These are phyloP conservation scores for Trichosporon faecale DNA, from an alignment of 1,284 basidiomycete genomes.

Conservation along the genomic window DNA sequence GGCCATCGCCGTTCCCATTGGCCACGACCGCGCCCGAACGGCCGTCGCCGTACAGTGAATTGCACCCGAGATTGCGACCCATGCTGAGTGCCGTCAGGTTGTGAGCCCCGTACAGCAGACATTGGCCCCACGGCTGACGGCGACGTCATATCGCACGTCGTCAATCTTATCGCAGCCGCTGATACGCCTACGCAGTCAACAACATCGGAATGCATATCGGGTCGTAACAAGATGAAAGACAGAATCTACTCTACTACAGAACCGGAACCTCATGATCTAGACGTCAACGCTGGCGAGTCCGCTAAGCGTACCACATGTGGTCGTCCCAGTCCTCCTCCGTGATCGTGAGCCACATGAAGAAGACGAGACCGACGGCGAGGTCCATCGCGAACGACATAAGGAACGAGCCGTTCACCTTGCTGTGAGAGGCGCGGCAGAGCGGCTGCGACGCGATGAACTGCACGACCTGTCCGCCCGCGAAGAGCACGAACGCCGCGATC, in stretches of 20 bases:
- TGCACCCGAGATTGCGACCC: too few relatives aligned
- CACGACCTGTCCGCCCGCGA: slow-evolving; percentile 69
- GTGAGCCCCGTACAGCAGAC: not conserved
- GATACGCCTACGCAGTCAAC: not conserved
- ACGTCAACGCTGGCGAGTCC: not conserved
- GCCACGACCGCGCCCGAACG: not conserved
- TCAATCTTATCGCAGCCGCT: not conserved
- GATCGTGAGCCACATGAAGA: slow-evolving; percentile 1
- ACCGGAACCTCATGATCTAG: not conserved
- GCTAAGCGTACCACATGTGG: slow-evolving; percentile 6
- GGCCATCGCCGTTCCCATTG: too few relatives aligned
- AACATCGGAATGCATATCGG: slow-evolving; percentile 3
- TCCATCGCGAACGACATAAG: slow-evolving; percentile 4
- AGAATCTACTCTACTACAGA: not conserved
- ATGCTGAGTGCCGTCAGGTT: too few relatives aligned
- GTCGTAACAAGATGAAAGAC: not conserved
- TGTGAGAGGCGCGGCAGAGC: slow-evolving; percentile 58
- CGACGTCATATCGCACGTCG: not conserved
- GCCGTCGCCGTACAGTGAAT: too few relatives aligned
- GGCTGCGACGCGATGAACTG: slow-evolving; percentile 72
- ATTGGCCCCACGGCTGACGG: not conserved
- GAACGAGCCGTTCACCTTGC: slow-evolving; percentile 4
- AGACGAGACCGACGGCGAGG: not conserved
- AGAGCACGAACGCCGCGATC: slow-evolving; percentile 55
- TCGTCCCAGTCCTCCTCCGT: slow-evolving; percentile 9